phyloP scores from a whole-genome alignment of 1,139 yeast species.

The Kurtzmaniella quercitrusa region DNA sequence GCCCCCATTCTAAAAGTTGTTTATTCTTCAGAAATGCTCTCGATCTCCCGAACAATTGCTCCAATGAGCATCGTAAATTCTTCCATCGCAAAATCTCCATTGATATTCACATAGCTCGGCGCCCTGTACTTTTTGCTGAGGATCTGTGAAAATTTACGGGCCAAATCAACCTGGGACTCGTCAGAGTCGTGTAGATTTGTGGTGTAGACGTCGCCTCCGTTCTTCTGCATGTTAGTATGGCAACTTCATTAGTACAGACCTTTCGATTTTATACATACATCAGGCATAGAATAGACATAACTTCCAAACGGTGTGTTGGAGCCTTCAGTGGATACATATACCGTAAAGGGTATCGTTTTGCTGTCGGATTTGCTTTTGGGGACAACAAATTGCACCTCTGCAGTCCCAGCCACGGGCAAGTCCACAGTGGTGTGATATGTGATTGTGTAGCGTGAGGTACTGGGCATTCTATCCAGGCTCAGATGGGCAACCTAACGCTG shows the following conservation, averaged over 20 bases:
- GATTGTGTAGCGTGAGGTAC: neutral
- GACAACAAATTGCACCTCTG: neutral
- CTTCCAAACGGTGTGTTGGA: conserved; percentile 5
- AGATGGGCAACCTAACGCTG: neutral
- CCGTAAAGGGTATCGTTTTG: conserved; percentile 3
- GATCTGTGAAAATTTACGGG: conserved; percentile 5
- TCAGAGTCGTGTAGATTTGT: conserved; percentile 5
- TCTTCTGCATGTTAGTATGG: conserved; percentile 2
- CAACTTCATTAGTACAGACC: neutral
- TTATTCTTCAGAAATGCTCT: neutral
- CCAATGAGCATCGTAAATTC: conserved; percentile 6
- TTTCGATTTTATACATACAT: conserved; percentile 3
- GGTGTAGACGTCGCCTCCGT: conserved; percentile 4
- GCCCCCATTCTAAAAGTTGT: no score
- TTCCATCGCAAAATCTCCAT: conserved; percentile 7
- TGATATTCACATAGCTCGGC: conserved; percentile 7
- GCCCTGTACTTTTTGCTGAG: conserved; percentile 6
- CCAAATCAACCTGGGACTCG: conserved; percentile 4
- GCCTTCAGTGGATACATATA: conserved; percentile 5
- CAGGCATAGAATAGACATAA: conserved; percentile 7
- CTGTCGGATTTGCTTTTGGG: neutral
- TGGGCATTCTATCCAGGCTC: neutral
- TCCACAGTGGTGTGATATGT: neutral
- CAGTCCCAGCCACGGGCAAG: neutral
- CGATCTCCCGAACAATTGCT: conserved; percentile 3